Evolutionary conservation across 768 basidiomycete genomes (phyloP), one percentile per base, ranked within the genome.

Genomic region (Leccinum barrowsii): DNA sequence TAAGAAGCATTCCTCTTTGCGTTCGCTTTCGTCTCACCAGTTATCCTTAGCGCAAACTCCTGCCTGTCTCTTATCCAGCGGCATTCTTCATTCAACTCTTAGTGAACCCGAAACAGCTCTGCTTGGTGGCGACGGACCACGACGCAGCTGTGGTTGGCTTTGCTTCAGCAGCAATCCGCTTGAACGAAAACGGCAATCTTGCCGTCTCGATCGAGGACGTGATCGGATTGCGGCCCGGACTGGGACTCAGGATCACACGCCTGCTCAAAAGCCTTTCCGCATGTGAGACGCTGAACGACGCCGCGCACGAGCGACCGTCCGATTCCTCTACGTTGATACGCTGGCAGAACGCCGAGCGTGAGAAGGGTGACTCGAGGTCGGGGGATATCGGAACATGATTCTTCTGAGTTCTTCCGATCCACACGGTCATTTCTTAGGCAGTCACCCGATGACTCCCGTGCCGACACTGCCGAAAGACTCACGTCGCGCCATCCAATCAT

Each of bases 1-100:
- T 69, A 46, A 46, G 73, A 6, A 2, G 28, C 5, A 34, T 7
- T 22, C 17, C 32, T 50, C 2, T 47, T 12, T 37, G 28, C 21
- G 12, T 34, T 22, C 30, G 10, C 19, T 15, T 32, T 52, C 19
- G 35, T 52, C 61, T 68, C 17, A 60, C 56, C 15, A 26, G 13
- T 3, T 3, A 24, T 35, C 13, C 26, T 35, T 15, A 72, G 71
- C 64, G 58, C 30, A 61, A 48, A 32, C 65, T 72, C 35, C 60
- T 72, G 8, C 67, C 71, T 11, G 56, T 65, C 50, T 58, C 67
- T 51, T 72, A 72, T 53, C 71, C 71, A 10, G 17, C 56, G 2
- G 55, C 73, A n/a, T 72, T 72, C 54, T 72, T 74, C 50, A 42
- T 74, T 22, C 71, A 72, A 35, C 69, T 72, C 19, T 64, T 74